Conservation (phyloP, 208 protist genomes). For the Acanthamoeba sp. region DNA sequence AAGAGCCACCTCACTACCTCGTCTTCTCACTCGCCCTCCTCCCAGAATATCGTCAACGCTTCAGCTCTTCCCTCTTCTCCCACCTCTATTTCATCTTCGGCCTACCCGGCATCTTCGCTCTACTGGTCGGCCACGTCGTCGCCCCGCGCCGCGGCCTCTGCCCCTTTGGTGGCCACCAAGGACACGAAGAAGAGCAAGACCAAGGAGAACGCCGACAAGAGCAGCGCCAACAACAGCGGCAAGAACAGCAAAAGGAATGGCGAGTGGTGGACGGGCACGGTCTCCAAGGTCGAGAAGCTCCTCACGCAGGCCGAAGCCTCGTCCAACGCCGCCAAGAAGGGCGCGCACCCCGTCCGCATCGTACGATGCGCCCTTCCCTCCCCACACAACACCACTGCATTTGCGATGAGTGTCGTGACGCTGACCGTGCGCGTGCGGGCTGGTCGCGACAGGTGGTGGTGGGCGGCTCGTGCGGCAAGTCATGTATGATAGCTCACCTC, state of each 20-base stretch:
- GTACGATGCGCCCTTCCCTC: neutral
- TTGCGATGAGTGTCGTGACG: no score
- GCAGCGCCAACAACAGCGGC: neutral
- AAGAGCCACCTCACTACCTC: neutral
- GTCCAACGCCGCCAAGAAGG: neutral
- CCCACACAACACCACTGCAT: no score
- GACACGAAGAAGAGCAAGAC: neutral
- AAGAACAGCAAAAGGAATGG: neutral
- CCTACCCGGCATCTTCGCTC: neutral
- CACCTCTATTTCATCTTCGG: neutral
- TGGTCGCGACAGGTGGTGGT: neutral
- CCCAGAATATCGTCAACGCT: no score
- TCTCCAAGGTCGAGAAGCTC: slow-evolving; percentile 25
- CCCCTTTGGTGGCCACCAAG: neutral
- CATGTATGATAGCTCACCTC: neutral
- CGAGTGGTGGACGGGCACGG: neutral
- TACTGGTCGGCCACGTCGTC: neutral
- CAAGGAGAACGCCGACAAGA: no score
- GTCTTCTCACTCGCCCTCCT: neutral
- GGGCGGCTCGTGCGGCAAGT: neutral
- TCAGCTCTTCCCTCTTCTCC: neutral
- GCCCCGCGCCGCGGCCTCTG: neutral
- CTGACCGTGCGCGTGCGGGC: no score
- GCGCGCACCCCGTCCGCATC: neutral
- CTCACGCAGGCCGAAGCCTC: neutral